These are phyloP conservation scores for Urtica urens DNA, from an alignment of 306 rosid genomes.

Conservation along the genomic window DNA sequence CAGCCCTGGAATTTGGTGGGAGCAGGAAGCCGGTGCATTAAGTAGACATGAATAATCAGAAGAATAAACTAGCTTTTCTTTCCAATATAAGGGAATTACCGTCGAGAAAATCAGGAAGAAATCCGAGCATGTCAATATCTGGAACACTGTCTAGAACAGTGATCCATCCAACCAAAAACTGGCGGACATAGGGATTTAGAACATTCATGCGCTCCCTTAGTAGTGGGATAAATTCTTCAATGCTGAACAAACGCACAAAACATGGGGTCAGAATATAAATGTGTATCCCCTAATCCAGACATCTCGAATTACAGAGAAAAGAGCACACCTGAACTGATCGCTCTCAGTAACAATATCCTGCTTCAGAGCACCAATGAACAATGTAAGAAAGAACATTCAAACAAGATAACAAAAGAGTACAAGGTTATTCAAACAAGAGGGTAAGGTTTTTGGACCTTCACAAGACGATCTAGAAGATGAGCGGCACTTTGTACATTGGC, in stretches of 20 bases:
- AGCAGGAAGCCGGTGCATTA: slow-evolving; percentile 15
- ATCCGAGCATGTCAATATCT: slow-evolving; percentile 96
- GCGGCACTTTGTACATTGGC: slow-evolving; percentile 98
- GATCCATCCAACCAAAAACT: slow-evolving; percentile 99
- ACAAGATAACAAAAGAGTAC: slow-evolving; percentile 13
- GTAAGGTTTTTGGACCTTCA: slow-evolving; percentile 44
- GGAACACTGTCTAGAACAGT: slow-evolving; percentile 98
- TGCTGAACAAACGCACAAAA: slow-evolving; percentile 37
- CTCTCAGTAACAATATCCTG: slow-evolving; percentile 99
- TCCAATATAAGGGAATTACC: slow-evolving; percentile 29
- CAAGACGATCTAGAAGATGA: slow-evolving; percentile 93
- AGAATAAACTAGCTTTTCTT: slow-evolving; percentile 6
- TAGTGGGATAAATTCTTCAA: slow-evolving; percentile 94
- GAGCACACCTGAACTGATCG: slow-evolving; percentile 84
- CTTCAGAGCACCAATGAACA: slow-evolving; percentile 30
- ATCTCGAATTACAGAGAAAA: slow-evolving; percentile 13
- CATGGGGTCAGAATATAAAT: slow-evolving; percentile 1
- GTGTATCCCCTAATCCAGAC: slow-evolving; percentile 10
- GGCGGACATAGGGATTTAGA: slow-evolving; percentile 94
- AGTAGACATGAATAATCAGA: neutral
- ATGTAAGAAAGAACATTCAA: slow-evolving; percentile 8
- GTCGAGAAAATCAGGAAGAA: slow-evolving; percentile 90
- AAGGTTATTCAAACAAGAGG: slow-evolving; percentile 11
- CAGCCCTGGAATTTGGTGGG: slow-evolving; percentile 54
- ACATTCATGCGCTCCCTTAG: slow-evolving; percentile 99